Base-by-base conservation (phyloP, 306 rosid species). In the Glycine tomentella region DNA sequence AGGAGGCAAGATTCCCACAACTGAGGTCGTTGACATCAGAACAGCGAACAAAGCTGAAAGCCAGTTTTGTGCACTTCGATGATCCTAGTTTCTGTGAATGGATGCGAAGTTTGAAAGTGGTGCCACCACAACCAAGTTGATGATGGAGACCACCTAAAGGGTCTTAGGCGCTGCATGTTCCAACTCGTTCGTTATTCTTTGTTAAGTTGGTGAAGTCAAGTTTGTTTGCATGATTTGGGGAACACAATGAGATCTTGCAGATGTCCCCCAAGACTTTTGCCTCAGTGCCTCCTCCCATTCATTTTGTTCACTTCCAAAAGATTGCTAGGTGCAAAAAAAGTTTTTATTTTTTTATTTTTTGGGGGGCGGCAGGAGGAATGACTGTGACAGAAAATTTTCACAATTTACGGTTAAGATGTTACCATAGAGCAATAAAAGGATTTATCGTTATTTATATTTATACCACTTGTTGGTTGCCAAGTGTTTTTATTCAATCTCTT, bases 1-100 rank as follows among this genome's bases (percentile, higher is more conserved):
- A 93, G 99, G 99, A 96, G 78, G 98, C 92, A 17, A 87, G 98
- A 81, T 96, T 93, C 85, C 97, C 93, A 1, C 99, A 96, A 81
- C 93, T 96, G 1, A 82, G 90, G 80, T 77, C 91, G 46, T 75
- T 96, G 84, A 89, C 93, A 40, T 72, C 87, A 6, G 98, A 90
- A 81, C 92, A 90, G 76, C 84, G 98, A 74, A 93, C 90, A 38
- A 96, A 86, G 85, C 97, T 96, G 78, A 96, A 96, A 86, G 93
- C 92, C 89, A 96, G 91, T 87, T 96, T 96, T 79, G 77, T 93
- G 70, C 95, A 88, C 85, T 96, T 96, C 31, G 99, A 96, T 44
- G 99, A 96, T 63, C 98, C 99, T 4, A 96, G 98, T 86, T 89
- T 88, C 59, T 92, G 97, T 25, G 99, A 96, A 84, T 96, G 98